A percentile compares a stretch with the other conserved stretches of the same genome.
These are phyloP conservation scores for Fusarium sp. DNA, from an alignment of 2,329 filamentous ascomycete species.

Conservation along the genomic window DNA sequence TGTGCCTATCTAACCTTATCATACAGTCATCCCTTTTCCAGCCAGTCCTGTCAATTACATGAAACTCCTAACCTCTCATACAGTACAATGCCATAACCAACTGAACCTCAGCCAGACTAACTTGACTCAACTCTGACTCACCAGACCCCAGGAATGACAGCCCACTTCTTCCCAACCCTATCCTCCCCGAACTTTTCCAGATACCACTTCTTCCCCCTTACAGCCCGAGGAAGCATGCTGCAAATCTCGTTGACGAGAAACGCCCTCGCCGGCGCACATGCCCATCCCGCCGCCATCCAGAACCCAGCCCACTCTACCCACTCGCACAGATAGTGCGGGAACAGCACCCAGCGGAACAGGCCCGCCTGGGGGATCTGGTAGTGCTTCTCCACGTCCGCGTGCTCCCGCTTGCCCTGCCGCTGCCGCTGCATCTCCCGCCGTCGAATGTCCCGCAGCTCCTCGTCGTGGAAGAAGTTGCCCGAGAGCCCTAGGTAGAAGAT, in stretches of 20 bases:
- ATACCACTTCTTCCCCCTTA: constrained; percentile 88
- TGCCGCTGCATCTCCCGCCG: constrained; percentile 72
- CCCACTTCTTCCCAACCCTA: constrained; percentile 78
- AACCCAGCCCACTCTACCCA: constrained; percentile 97
- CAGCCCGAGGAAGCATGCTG: constrained; percentile 89
- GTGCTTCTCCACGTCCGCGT: constrained; percentile 70
- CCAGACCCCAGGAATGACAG: constrained; percentile 69
- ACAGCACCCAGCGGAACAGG: constrained; percentile 84
- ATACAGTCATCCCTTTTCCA: neutral
- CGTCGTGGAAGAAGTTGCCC: constrained; percentile 89
- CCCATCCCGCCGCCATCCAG: constrained; percentile 76
- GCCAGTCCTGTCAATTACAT: neutral
- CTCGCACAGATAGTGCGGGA: constrained; percentile 94
- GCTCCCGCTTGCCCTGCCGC: constrained; percentile 51
- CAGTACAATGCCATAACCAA: too few species aligned
- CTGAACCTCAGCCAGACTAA: neutral
- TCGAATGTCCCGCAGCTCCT: constrained; percentile 87
- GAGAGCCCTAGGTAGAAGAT: constrained; percentile 81
- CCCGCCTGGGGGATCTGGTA: constrained; percentile 89
- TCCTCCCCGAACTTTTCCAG: constrained; percentile 86
- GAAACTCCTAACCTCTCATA: neutral
- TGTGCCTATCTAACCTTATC: neutral
- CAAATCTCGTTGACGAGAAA: constrained; percentile 89
- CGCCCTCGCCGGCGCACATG: constrained; percentile 77
- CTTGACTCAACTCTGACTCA: constrained; percentile 51